Percentiles rank a stretch among this genome's conserved stretches.
phyloP scores from a whole-genome alignment of 2,329 filamentous ascomycete species.

The Trichoderma guizhouense region DNA sequence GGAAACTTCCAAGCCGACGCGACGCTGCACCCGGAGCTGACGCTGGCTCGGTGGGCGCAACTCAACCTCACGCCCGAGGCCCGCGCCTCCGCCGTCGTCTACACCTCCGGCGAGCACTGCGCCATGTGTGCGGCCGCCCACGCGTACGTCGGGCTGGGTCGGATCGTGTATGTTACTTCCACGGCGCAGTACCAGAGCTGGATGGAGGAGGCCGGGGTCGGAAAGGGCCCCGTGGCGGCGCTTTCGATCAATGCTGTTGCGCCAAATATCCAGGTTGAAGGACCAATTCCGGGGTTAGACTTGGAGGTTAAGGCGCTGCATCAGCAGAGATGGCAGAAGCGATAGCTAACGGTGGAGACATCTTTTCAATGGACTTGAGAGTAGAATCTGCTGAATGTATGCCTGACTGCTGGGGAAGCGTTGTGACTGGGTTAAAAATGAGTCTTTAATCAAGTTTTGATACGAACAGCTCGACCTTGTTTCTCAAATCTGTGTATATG shows the following conservation, averaged over 20 bases:
- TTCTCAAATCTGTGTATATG: not conserved
- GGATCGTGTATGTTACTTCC: slow-evolving; percentile 34
- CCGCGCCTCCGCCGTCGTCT: slow-evolving; percentile 37
- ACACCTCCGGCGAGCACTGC: slow-evolving; percentile 39
- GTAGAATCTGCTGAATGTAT: not conserved
- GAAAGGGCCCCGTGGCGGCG: slow-evolving; percentile 22
- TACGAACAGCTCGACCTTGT: not conserved
- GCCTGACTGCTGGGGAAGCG: not conserved
- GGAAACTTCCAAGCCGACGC: slow-evolving; percentile 29
- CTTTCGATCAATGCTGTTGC: slow-evolving; percentile 31
- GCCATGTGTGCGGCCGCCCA: slow-evolving; percentile 38
- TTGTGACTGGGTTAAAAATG: not conserved
- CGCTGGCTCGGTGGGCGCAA: slow-evolving; percentile 37
- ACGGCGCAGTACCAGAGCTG: slow-evolving; percentile 30
- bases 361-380: not conserved
- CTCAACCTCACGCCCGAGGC: slow-evolving; percentile 34
- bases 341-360: not conserved
- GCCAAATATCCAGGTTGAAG: slow-evolving; percentile 28
- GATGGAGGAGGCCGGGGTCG: slow-evolving; percentile 28
- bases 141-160: slow-evolving; percentile 34
- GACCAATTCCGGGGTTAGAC: slow-evolving; percentile 30
- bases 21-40: slow-evolving; percentile 37
- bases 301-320: slow-evolving; percentile 32
- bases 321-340: slow-evolving; percentile 3
- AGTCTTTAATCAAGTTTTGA: not conserved